Evolutionary conservation across 768 basidiomycete genomes (phyloP).

Genomic region (Terana coerulea): DNA sequence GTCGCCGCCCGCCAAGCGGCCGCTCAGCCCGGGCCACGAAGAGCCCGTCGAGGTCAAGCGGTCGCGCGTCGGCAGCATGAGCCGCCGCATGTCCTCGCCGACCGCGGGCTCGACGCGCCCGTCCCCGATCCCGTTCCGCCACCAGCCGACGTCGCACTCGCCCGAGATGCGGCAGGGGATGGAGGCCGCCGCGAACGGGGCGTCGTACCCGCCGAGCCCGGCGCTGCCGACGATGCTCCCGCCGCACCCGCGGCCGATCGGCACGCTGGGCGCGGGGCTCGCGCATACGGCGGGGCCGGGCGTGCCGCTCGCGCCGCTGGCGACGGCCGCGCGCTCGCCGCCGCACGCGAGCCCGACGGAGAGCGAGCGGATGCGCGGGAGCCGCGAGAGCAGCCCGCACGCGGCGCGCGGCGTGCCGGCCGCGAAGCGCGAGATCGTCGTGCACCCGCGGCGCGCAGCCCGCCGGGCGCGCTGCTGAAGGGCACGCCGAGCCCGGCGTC

Average conservation of each 20-base stretch:
- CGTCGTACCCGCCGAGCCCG: conserved; percentile 42
- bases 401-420: conserved; percentile 23
- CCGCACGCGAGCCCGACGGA: conserved; percentile 47
- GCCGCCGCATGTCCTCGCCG: conserved; percentile 10
- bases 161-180: conserved; percentile 54
- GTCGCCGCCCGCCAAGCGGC: conserved; percentile 63
- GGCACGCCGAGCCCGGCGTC: conserved; percentile 52
- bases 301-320: conserved; percentile 54
- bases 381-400: conserved; percentile 31
- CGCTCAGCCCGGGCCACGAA: conserved; percentile 64
- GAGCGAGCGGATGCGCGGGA: conserved; percentile 52
- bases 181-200: conserved; percentile 29
- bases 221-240: conserved; percentile 60
- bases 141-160: conserved; percentile 64
- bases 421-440: conserved; percentile 50
- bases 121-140: conserved; percentile 72
- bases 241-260: conserved; percentile 72
- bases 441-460: conserved; percentile 33
- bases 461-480: conserved; percentile 41
- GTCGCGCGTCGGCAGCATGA: conserved; percentile 47
- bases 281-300: conserved; percentile 23
- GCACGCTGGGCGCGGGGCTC: conserved; percentile 37
- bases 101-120: conserved; percentile 45
- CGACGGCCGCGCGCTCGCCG: conserved; percentile 52
- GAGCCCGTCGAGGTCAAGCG: conserved; percentile 61